These are phyloP conservation scores for Phaeosphaeria sp. DNA, from an alignment of 2,329 filamentous ascomycete species.

Conservation along the genomic window DNA sequence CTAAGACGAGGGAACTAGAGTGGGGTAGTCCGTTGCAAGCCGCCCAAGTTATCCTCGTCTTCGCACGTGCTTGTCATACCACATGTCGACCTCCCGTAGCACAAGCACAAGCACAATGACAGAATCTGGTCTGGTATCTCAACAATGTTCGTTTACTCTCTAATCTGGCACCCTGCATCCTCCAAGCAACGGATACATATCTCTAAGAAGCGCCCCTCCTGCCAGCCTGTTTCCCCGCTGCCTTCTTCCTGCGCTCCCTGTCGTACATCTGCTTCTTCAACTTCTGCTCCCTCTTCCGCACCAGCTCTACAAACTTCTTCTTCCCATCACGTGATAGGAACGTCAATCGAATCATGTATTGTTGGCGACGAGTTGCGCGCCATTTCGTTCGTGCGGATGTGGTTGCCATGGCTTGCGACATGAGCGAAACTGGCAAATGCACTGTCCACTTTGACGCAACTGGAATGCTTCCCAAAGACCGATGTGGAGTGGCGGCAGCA, in stretches of 20 bases:
- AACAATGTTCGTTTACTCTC: not conserved
- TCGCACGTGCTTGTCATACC: not conserved
- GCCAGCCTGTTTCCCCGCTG: not conserved
- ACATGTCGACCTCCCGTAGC: not conserved
- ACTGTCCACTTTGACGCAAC: not conserved
- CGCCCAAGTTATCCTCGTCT: not conserved
- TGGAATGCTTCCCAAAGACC: not conserved
- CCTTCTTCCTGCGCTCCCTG: not conserved
- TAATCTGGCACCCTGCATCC: not conserved
- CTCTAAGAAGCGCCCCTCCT: not conserved
- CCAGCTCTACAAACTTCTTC: slow-evolving; percentile 1
- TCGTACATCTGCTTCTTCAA: slow-evolving; percentile 3
- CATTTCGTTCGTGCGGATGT: not conserved
- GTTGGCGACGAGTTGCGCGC: not conserved
- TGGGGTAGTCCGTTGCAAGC: slow-evolving; percentile 4
- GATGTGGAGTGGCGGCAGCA: no score
- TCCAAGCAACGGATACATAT: not conserved
- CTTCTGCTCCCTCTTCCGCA: slow-evolving; percentile 4
- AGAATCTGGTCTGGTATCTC: no score
- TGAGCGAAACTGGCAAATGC: not conserved
- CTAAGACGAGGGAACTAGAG: slow-evolving; percentile 9
- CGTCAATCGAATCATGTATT: not conserved
- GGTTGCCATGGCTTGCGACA: not conserved
- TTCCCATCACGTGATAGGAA: slow-evolving; percentile 7
- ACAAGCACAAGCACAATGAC: no score